These are phyloP conservation scores for Talinum fruticosum DNA, from an alignment of 148 eudicot genomes.

Conservation along the genomic window DNA sequence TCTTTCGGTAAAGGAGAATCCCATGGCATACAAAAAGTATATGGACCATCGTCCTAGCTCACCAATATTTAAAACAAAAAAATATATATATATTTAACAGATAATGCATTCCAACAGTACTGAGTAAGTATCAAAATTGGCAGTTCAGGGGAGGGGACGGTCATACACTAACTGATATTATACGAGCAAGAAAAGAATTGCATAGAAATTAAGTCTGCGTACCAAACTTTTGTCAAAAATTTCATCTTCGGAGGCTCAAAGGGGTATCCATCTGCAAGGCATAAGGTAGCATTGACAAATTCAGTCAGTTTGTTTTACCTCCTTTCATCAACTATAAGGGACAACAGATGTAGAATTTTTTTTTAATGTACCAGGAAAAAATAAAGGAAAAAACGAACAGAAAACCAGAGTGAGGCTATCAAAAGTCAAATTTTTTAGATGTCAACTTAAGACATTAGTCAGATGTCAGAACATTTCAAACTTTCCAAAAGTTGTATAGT, in stretches of 20 bases:
- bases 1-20: neutral
- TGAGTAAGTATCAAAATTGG: neutral
- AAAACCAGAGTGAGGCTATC: neutral
- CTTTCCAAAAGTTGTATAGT: neutral
- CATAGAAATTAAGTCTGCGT: conserved; percentile 24
- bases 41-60: too few species aligned
- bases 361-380: neutral
- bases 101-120: neutral
- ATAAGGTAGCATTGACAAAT: neutral
- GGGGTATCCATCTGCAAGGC: conserved; percentile 81
- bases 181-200: neutral
- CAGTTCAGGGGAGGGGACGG: neutral
- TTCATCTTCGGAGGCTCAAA: conserved; percentile 91
- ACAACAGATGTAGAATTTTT: neutral
- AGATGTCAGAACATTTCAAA: neutral
- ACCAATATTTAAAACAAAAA: too few species aligned
- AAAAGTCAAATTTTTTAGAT: too few species aligned
- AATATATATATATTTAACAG: neutral
- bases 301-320: neutral
- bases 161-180: neutral
- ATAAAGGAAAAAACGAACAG: neutral
- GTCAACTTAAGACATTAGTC: neutral
- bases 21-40: neutral
- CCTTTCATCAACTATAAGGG: neutral
- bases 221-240: conserved; percentile 86